These are phyloP conservation scores for Mycena indigotica DNA, from an alignment of 768 basidiomycete genomes.

Conservation along the genomic window DNA sequence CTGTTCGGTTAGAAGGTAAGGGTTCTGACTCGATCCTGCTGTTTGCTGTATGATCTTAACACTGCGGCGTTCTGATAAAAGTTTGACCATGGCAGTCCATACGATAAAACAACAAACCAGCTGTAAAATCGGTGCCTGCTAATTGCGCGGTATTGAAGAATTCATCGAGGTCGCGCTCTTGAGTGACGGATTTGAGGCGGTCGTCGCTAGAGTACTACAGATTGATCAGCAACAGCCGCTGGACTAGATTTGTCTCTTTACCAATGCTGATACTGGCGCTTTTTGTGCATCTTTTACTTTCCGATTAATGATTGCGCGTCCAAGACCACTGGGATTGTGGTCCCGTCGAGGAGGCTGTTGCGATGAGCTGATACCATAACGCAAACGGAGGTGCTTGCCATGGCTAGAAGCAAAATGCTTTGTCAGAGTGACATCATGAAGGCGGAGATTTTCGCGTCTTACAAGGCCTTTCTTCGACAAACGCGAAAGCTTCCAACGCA, in stretches of 20 bases:
- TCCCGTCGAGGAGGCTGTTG: constrained; percentile 62
- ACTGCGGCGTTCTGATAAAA: constrained; percentile 67
- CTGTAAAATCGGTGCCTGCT: constrained; percentile 94
- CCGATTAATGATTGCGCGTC: constrained; percentile 93
- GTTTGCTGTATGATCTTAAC: constrained; percentile 74
- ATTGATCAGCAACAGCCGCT: constrained; percentile 10
- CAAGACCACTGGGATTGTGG: constrained; percentile 79
- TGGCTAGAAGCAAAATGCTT: neutral
- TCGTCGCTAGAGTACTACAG: constrained; percentile 75
- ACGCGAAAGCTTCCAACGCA: constrained; percentile 43
- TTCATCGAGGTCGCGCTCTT: constrained; percentile 94
- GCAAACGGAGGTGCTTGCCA: constrained; percentile 26
- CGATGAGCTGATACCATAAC: constrained; percentile 1
- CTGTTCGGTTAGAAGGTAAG: constrained; percentile 78
- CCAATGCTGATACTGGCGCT: constrained; percentile 65
- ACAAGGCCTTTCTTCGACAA: constrained; percentile 46
- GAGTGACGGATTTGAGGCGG: constrained; percentile 88
- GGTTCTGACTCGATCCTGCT: constrained; percentile 65
- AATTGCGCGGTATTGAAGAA: constrained; percentile 94
- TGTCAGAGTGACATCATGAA: constrained; percentile 15
- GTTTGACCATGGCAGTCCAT: neutral
- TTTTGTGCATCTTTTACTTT: constrained; percentile 75
- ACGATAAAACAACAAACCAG: constrained; percentile 56
- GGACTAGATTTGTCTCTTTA: constrained; percentile 37
- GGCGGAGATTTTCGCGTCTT: too few relatives aligned